Percentiles rank a stretch among this genome's conserved stretches.
Evolutionary conservation across 2,329 filamentous ascomycete genomes (phyloP).

Genomic region (Pleomassaria siparia): DNA sequence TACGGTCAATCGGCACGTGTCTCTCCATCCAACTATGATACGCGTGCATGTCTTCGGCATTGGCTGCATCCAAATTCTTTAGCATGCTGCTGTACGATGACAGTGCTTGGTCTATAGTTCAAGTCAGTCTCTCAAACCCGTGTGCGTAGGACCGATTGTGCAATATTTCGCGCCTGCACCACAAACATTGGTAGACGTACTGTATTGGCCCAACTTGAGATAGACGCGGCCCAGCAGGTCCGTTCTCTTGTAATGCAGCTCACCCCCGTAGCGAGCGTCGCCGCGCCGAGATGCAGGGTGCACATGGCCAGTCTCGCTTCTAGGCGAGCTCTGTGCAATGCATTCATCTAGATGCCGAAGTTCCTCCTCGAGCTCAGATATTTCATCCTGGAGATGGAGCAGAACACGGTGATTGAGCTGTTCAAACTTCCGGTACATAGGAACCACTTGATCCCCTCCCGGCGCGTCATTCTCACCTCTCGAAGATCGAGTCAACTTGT

Average conservation of each 20-base stretch:
- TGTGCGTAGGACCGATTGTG: background rate
- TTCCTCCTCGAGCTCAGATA: constrained; percentile 77
- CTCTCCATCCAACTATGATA: constrained; percentile 60
- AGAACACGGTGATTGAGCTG: constrained; percentile 79
- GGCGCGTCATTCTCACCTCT: constrained; percentile 24
- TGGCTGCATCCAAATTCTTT: constrained; percentile 54
- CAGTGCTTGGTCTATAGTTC: constrained; percentile 51
- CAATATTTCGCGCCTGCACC: background rate
- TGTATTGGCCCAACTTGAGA: constrained; percentile 68
- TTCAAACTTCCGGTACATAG: constrained; percentile 82
- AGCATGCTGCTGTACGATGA: constrained; percentile 58
- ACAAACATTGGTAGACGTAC: constrained; percentile 41
- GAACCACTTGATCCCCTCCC: constrained; percentile 39
- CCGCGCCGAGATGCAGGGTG: constrained; percentile 62
- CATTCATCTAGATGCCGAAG: constrained; percentile 68
- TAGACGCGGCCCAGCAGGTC: constrained; percentile 65
- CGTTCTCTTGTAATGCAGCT: constrained; percentile 62
- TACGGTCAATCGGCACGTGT: constrained; percentile 58
- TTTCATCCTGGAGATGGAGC: constrained; percentile 82
- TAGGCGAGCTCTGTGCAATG: constrained; percentile 47
- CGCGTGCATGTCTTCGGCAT: constrained; percentile 52
- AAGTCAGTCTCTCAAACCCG: constrained; percentile 21
- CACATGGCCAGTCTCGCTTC: constrained; percentile 26
- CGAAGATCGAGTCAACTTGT: constrained; percentile 34
- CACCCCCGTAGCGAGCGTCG: constrained; percentile 57